Percentiles rank a stretch among this genome's conserved stretches.
Conservation (phyloP, 179 eudicot species). For the Vitellaria paradoxa region DNA sequence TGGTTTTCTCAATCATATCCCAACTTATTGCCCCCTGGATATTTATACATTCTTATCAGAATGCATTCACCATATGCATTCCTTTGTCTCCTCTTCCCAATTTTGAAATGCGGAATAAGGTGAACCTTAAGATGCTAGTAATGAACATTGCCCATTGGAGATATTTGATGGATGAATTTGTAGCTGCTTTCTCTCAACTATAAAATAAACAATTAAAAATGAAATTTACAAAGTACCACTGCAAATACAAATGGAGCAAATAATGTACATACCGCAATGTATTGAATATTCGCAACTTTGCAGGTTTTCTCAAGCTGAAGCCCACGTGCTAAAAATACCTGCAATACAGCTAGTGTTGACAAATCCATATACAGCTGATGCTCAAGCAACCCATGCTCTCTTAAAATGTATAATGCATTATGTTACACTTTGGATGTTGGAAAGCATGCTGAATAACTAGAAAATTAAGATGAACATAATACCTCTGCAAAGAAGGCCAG, state of each 20-base stretch:
- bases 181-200: background rate
- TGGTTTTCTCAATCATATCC: no score
- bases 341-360: slow-evolving; percentile 8
- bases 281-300: slow-evolving; percentile 43
- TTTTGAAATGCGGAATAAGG: background rate
- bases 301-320: slow-evolving; percentile 60
- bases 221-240: background rate
- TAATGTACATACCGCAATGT: slow-evolving; percentile 35
- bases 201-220: background rate
- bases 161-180: no score
- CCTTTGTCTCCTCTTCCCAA: slow-evolving; percentile 2
- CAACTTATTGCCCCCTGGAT: no score
- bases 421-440: background rate
- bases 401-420: background rate
- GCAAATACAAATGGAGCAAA: background rate
- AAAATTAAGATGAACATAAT: slow-evolving; percentile 11
- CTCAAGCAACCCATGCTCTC: background rate
- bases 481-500: slow-evolving; percentile 61
- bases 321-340: slow-evolving; percentile 50
- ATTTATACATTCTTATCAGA: background rate
- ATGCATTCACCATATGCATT: background rate
- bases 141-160: background rate
- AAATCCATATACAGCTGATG: background rate
- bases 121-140: background rate
- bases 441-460: slow-evolving; percentile 3